Evolutionary conservation across 371 early-diverging fungal species (phyloP), one percentile per base, ranked within the genome.

Genomic region (Chytridium lagenaria): DNA sequence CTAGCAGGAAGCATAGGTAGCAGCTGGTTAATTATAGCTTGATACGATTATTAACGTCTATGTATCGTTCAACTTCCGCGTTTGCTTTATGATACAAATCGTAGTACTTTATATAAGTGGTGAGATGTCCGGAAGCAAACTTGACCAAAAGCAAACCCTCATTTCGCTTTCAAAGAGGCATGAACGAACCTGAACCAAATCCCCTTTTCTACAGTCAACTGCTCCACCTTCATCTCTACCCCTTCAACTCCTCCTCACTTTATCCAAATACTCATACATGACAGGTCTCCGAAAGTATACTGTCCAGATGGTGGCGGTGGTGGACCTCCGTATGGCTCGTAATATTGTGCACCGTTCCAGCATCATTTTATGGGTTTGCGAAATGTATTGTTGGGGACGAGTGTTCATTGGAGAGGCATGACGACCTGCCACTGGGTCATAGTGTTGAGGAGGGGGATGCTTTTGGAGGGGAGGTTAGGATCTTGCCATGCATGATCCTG

Each of bases 11-110:
- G 67, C 72, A 72, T 72, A 1, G 72, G 72, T 2, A 72, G 50
- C 22, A 72, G 68, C 67, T 72, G 72, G 26, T 30, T 61, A 15
- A 72, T 72, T 19, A 72, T 72, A 15, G 72, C 72, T 36, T 72
- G 72, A 61, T 72, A 72, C 72, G 67, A 34, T 33, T 37, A 50
- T 72, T 72, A 61, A 72, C 67, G 55, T 72, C 72, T 23, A 52
- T 7, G 12, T 72, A 64, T 19, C 61, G 55, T 19, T 44, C 49
- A 28, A 40, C 22, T 15, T 72, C 72, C 7, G 31, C 12, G 61
- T 55, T 44, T 2, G 38, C 26, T n/a, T 55, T 71, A 12, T 67
- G 36, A 31, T 55, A 55, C 12, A 67, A 23, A 23, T 72, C 72
- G 28, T 59, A 72, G 31, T 67, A 68, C 72, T 72, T 37, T 2